Percentiles rank a stretch among this genome's conserved stretches.
Conservation (phyloP, 768 basidiomycete genomes). For the Piloderma croceum region DNA sequence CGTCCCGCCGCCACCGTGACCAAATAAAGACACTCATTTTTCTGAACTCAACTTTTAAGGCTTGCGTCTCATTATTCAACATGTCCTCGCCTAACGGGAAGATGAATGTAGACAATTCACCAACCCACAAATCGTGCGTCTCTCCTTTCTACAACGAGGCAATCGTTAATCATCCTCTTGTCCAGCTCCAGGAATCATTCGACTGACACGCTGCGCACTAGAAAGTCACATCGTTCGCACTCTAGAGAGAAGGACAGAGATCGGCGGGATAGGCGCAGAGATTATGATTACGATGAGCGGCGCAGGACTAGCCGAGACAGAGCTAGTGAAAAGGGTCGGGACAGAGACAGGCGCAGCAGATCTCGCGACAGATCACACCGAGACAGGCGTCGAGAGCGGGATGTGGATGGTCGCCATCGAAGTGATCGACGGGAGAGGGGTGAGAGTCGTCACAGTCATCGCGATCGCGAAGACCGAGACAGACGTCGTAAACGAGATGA, state of each 20-base stretch:
- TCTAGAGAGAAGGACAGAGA: conserved; percentile 58
- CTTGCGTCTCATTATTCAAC: no score
- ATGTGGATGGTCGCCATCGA: conserved; percentile 44
- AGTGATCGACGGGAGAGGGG: conserved; percentile 49
- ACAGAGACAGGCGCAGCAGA: conserved; percentile 41
- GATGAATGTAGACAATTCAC: conserved; percentile 63
- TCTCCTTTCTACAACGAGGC: conserved; percentile 3
- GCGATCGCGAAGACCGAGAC: conserved; percentile 44
- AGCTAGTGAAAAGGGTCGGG: conserved; percentile 46
- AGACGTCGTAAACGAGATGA: conserved; percentile 68
- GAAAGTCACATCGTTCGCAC: conserved; percentile 64
- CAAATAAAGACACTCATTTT: no score
- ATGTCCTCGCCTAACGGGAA: conserved; percentile 49
- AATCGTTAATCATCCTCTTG: conserved; percentile 5
- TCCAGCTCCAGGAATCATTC: conserved; percentile 67
- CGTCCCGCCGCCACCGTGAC: no score
- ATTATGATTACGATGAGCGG: conserved; percentile 52
- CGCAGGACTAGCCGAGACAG: conserved; percentile 61
- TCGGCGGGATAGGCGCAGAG: conserved; percentile 44
- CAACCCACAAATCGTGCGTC: conserved; percentile 57
- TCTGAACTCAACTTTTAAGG: no score
- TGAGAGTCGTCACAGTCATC: conserved; percentile 50
- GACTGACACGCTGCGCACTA: conserved; percentile 69
- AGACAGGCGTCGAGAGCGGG: conserved; percentile 42
- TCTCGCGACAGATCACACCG: conserved; percentile 30